A percentile compares a stretch with the other conserved stretches of the same genome.
These are phyloP conservation scores for Colletotrichum graminicola DNA, from an alignment of 2,329 filamentous ascomycete species.

Conservation along the genomic window DNA sequence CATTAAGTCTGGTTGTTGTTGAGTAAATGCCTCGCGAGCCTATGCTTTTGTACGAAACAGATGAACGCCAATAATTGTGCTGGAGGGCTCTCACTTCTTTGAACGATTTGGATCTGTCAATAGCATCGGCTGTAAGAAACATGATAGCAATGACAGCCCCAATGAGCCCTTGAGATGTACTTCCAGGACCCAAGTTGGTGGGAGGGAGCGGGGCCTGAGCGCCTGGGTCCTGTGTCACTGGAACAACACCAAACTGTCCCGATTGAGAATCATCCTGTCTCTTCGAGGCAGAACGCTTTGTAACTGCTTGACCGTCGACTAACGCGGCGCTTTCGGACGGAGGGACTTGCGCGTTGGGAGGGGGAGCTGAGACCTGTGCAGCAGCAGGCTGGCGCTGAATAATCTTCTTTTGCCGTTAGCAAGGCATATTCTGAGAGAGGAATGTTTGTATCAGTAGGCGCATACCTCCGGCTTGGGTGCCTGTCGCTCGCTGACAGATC, in stretches of 20 bases:
- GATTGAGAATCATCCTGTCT: neutral
- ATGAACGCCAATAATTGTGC: neutral
- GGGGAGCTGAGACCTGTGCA: too few relatives aligned
- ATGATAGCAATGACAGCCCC: neutral
- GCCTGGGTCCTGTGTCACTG: too few relatives aligned
- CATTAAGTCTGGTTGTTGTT: neutral
- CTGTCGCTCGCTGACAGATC: neutral
- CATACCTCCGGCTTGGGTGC: neutral
- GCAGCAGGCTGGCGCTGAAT: neutral
- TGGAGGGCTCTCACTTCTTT: neutral
- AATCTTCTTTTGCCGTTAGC: neutral
- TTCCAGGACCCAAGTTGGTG: too few relatives aligned
- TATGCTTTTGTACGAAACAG: neutral
- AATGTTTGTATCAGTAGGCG: neutral
- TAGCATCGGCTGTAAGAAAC: neutral
- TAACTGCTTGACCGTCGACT: neutral
- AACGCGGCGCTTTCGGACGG: neutral
- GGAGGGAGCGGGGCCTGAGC: too few relatives aligned
- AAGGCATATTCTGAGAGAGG: neutral
- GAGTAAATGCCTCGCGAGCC: neutral
- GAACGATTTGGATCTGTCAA: neutral
- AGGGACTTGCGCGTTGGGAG: neutral
- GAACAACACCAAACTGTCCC: too few relatives aligned
- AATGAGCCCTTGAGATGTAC: too few relatives aligned
- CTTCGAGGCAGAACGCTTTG: neutral